Evolutionary conservation across 345 rosid species (phyloP).

Genomic region (Aegle marmelos): DNA sequence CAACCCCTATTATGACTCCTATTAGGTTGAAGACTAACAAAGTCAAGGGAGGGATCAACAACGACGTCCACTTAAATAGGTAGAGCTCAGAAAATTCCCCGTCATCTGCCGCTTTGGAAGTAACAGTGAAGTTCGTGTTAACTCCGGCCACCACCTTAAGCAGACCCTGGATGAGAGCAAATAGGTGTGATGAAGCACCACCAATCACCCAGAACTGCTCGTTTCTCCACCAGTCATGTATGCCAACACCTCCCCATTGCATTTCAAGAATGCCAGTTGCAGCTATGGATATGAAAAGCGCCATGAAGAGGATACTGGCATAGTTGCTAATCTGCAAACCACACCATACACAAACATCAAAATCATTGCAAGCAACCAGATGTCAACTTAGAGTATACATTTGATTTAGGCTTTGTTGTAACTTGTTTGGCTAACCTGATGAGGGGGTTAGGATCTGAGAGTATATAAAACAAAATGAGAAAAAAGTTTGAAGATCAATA

Average conservation of each 20-base stretch:
- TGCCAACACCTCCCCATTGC: conserved; percentile 80
- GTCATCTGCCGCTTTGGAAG: conserved; percentile 62
- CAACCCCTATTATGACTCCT: conserved; percentile 56
- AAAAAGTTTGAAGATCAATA: not conserved
- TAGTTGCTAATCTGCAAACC: conserved; percentile 54
- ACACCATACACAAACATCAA: not conserved
- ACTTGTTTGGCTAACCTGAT: not conserved
- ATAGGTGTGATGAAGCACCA: conserved; percentile 58
- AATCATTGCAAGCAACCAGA: not conserved
- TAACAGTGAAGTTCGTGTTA: conserved; percentile 61
- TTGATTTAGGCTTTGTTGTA: not conserved
- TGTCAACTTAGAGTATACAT: not conserved
- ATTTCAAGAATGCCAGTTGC: conserved; percentile 62
- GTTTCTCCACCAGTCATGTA: conserved; percentile 76
- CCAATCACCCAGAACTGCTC: conserved; percentile 83
- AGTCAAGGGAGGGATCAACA: conserved; percentile 57
- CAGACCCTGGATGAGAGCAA: conserved; percentile 68
- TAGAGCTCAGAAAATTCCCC: conserved; percentile 66
- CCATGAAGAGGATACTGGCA: conserved; percentile 54
- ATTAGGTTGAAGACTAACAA: conserved; percentile 50
- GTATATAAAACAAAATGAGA: not conserved
- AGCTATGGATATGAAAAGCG: conserved; percentile 56
- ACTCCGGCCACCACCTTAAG: conserved; percentile 73
- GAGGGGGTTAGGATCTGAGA: not conserved
- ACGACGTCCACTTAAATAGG: conserved; percentile 62